A percentile compares a stretch with the other conserved stretches of the same genome.
These are phyloP conservation scores for Gypsophila paniculata DNA, from an alignment of 179 eudicot genomes.

Conservation along the genomic window DNA sequence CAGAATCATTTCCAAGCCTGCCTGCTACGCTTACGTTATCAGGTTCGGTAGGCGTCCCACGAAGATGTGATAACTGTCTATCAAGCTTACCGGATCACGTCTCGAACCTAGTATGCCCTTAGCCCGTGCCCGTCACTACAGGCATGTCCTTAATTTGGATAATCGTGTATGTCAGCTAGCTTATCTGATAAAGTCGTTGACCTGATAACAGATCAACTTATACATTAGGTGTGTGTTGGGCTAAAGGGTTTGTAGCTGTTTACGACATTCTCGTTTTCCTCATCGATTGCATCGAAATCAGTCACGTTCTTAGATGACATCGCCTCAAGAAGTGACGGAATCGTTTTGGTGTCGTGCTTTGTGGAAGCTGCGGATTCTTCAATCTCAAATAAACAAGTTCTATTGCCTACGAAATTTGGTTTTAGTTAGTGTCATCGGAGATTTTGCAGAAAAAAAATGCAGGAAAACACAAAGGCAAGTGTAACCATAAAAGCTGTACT, in stretches of 20 bases:
- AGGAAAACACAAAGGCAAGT: no score
- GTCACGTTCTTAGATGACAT: constrained; percentile 44
- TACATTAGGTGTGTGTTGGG: background rate
- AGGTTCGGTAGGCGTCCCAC: constrained; percentile 48
- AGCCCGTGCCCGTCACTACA: constrained; percentile 23
- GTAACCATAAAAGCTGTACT: no score
- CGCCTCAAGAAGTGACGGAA: constrained; percentile 52
- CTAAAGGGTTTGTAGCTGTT: background rate
- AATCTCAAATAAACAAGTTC: constrained; percentile 42
- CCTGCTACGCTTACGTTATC: constrained; percentile 26
- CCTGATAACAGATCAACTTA: no score
- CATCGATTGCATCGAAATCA: constrained; percentile 41
- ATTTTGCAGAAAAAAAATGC: background rate
- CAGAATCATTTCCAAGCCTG: constrained; percentile 30
- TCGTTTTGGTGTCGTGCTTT: constrained; percentile 25
- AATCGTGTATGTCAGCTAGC: background rate
- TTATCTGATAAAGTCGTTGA: background rate
- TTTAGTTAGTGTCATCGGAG: background rate
- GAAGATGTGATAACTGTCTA: constrained; percentile 47
- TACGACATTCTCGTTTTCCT: constrained; percentile 20
- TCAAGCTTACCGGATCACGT: constrained; percentile 84
- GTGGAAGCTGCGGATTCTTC: constrained; percentile 16
- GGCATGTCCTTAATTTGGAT: constrained; percentile 18
- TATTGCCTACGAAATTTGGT: constrained; percentile 17
- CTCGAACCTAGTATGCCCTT: constrained; percentile 51